Percentiles rank a stretch among this genome's conserved stretches.
Evolutionary conservation across 75 land plant species (phyloP).

Genomic region (Cunninghamia lanceolata): DNA sequence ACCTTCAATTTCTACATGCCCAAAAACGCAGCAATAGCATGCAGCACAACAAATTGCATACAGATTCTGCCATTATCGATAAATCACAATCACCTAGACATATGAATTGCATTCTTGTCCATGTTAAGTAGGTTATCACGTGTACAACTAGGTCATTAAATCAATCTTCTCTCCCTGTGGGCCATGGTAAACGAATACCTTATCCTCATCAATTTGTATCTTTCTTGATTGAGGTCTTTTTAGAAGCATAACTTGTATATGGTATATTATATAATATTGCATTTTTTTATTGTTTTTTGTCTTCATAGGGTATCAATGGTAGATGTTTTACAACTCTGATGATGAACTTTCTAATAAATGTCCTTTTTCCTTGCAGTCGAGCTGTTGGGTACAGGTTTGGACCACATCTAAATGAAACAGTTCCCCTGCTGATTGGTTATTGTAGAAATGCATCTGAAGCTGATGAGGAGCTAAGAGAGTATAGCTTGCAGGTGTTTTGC

Average conservation of each 20-base stretch:
- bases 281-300: neutral
- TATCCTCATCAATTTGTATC: neutral
- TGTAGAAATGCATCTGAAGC: slow-evolving; percentile 91
- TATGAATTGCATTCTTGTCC: neutral
- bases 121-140: neutral
- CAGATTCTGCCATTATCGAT: no score
- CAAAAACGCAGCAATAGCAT: neutral
- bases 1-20: neutral
- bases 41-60: neutral
- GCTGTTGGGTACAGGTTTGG: slow-evolving; percentile 99
- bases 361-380: slow-evolving; percentile 54
- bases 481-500: slow-evolving; percentile 84
- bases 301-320: neutral
- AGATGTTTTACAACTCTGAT: neutral
- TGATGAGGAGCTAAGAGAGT: slow-evolving; percentile 99
- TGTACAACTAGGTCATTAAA: neutral
- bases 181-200: neutral
- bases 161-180: neutral
- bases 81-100: neutral
- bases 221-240: neutral
- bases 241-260: neutral
- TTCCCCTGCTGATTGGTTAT: slow-evolving; percentile 82
- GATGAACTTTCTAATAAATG: neutral
- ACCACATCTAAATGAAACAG: slow-evolving; percentile 78
- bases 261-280: neutral